Conservation (phyloP, 139 green algal species). For the Dunaliella primolecta region DNA sequence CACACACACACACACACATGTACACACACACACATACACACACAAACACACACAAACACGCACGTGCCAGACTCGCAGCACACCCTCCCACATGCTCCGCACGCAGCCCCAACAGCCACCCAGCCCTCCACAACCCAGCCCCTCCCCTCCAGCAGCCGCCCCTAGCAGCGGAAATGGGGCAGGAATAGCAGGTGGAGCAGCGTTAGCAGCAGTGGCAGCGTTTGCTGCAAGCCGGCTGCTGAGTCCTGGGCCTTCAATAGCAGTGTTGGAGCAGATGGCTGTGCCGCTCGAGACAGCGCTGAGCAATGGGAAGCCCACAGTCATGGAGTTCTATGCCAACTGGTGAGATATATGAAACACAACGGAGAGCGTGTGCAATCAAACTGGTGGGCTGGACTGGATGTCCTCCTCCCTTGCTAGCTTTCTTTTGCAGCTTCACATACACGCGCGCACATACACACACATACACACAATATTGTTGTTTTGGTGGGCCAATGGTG, state of each 20-base stretch:
- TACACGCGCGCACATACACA: neutral
- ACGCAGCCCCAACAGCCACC: neutral
- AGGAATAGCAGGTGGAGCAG: constrained; percentile 8
- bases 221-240: constrained; percentile 13
- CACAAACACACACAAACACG: neutral
- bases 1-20: constrained; percentile 9
- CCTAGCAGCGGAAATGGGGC: neutral
- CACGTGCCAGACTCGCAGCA: neutral
- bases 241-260: constrained; percentile 1
- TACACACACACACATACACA: neutral
- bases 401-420: too few species aligned
- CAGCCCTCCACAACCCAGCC: neutral
- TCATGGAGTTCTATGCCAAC: constrained; percentile 94
- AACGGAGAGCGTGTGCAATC: too few species aligned
- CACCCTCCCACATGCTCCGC: neutral
- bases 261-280: constrained; percentile 51
- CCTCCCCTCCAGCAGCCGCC: neutral
- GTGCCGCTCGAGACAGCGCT: constrained; percentile 76
- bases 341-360: constrained; percentile 60
- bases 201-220: constrained; percentile 4
- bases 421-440: neutral
- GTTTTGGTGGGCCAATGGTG: too few species aligned
- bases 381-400: too few species aligned
- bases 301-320: constrained; percentile 52
- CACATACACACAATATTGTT: too few species aligned